Evolutionary conservation across 2,329 filamentous ascomycete genomes (phyloP), one percentile per base, ranked within the genome.

Genomic region (Teratosphaeria viscida): DNA sequence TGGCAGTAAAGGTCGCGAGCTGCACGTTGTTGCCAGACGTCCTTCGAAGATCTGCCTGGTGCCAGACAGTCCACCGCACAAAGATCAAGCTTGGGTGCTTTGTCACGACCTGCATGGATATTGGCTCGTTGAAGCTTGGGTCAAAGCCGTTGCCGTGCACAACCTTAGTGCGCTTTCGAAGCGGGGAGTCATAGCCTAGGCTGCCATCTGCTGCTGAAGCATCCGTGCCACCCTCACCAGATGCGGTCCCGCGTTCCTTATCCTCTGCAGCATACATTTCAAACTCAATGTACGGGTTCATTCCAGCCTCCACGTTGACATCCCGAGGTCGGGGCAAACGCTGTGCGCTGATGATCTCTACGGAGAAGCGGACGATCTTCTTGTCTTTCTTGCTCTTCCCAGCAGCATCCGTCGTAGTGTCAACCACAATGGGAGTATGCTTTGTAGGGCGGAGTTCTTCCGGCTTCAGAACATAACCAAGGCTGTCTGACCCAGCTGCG

Each of bases 221-320:
- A 73, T 87, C 82, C 65, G 82, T 81, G 23, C 85, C 85, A 55
- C 86, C 85, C 67, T 86, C 81, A 37, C 84, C 85, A 57, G 81
- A 83, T 23, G 85, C 84, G 58, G 86, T 81, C 58, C 85, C 87
- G 56, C 90, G 89, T 57, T 87, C 84, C 76, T 94, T 92, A 76
- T 96, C 92, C 73, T 96, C 94, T 49, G 92, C 89, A 68, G 92
- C 88, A 72, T 95, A 94, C 70, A 97, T 87, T 74, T 99, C 92
- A 34, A 97, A 88, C 75, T 97, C 92, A 60, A 97, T 84, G 69
- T 95, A 97, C 0, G 94, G 92, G 70, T 96, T 92, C 75, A 97
- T 86, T 61, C 84, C 86, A 62, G 88, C 83, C 66, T 87, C 87
- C 54, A 82, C 78, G n/a, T 85, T 82, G 63, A 92, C 81, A 58